Base-by-base conservation (phyloP, 495 filamentous ascomycete genomes). In the Penicillium desertorum region DNA sequence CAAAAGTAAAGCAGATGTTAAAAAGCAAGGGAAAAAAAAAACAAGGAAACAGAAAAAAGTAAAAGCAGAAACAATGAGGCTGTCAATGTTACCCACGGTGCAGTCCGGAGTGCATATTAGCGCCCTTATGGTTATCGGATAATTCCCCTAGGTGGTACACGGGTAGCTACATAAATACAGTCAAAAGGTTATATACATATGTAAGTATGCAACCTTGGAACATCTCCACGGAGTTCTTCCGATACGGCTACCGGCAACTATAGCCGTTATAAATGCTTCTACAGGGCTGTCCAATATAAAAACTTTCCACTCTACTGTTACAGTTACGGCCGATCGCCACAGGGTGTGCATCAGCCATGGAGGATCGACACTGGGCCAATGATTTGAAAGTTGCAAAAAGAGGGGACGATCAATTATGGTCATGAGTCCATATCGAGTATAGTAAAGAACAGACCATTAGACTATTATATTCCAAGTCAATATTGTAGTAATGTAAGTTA, bases 281-380 rank as follows among this genome's bases (percentile, higher is more conserved):
- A n/a, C 36, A 29, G 20, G 42, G 19, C 39, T 42, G 43, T 47
- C 16, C 45, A 46, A 48, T 48, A 48, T 29, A 48, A 19, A 9
- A 20, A 7, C 25, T 46, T 22, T 46, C 10, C 53, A 51, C n/a
- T 37, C 20, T 41, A 42, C 50, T 17, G 36, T 27, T 41, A 52
- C 37, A 17, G 49, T 46, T 36, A 45, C 41, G 19, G 49, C 36
- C 36, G 52, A 54, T 54, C 52, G 42, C 52, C 32, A 58, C 59
- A 53, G 55, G 47, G 59, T 62, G 54, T 52, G 54, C 54, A 58
- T 44, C 54, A 44, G 43, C 49, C 54, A 62, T 51, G 37, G n/a
- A 32, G 9, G 55, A 57, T 57, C 55, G 55, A 51, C 55, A 23
- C 17, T 32, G 12, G 36, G 27, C 47, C 49, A 46, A 54, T 8